phyloP scores from a whole-genome alignment of 2,329 filamentous ascomycete species.

The Aspergillus intermedius region DNA sequence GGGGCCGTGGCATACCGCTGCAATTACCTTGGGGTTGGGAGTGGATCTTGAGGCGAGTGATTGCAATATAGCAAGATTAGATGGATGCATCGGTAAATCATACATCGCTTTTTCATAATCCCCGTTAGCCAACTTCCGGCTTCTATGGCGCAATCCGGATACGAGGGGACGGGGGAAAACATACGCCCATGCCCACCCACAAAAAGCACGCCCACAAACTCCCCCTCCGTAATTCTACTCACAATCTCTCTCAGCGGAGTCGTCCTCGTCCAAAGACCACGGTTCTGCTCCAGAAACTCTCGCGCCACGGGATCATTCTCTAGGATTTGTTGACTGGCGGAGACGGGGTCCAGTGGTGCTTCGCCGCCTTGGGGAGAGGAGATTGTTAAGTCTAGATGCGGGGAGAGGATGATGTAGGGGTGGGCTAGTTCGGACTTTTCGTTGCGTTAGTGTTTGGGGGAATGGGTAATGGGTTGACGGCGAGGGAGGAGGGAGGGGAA shows the following conservation, averaged over 20 bases:
- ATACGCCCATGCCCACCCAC: conserved; percentile 49
- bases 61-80: conserved; percentile 22
- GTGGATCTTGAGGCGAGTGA: conserved; percentile 43
- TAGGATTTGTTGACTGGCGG: conserved; percentile 27
- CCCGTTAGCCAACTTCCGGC: no score
- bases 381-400: conserved; percentile 47
- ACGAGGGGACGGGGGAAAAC: conserved; percentile 10
- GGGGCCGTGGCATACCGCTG: conserved; percentile 45
- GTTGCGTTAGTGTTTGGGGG: neutral
- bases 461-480: neutral
- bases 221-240: conserved; percentile 34
- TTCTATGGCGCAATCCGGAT: no score
- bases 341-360: conserved; percentile 53
- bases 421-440: conserved; percentile 51
- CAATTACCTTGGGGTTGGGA: conserved; percentile 40
- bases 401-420: conserved; percentile 51
- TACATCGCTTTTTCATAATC: conserved; percentile 36
- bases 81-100: conserved; percentile 36
- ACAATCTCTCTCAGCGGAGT: conserved; percentile 47
- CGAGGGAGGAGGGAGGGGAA: conserved; percentile 8
- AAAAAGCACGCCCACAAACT: conserved; percentile 57
- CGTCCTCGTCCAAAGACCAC: conserved; percentile 57
- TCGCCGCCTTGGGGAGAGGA: conserved; percentile 55
- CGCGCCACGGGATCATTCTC: conserved; percentile 43
- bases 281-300: conserved; percentile 49